A percentile compares a stretch with the other conserved stretches of the same genome.
These are phyloP conservation scores for Pachysandra terminalis DNA, from an alignment of 164 flowering plant genomes.

Conservation along the genomic window DNA sequence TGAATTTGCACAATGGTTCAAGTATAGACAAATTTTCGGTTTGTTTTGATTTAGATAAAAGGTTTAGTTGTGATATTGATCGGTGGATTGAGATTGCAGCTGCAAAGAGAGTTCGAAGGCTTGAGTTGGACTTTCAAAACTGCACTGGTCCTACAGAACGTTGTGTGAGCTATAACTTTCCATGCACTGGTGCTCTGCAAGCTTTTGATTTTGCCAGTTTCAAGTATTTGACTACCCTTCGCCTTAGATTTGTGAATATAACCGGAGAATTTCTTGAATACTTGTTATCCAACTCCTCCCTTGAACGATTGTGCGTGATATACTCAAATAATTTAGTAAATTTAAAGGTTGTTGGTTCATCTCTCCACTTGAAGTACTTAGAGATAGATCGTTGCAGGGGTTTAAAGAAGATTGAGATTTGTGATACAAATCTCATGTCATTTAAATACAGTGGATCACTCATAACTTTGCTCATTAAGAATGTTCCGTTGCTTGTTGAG, in stretches of 20 bases:
- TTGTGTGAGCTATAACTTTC: no score
- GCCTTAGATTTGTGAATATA: neutral
- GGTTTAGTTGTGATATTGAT: neutral
- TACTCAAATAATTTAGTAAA: neutral
- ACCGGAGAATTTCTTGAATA: neutral
- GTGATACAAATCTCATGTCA: neutral
- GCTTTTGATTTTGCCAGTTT: neutral
- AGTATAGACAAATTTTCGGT: neutral
- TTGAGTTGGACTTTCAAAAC: no score
- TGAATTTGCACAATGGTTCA: neutral
- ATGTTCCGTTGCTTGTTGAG: neutral
- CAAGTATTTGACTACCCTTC: neutral
- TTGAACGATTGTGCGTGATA: conserved; percentile 1
- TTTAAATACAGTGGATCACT: neutral
- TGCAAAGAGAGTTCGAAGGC: neutral
- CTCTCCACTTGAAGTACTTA: conserved; percentile 4
- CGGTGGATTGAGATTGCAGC: neutral
- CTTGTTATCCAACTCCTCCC: neutral
- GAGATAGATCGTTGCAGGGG: neutral
- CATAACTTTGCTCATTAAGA: neutral
- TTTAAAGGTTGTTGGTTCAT: conserved; percentile 11
- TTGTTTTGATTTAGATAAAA: neutral
- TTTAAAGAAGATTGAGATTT: neutral
- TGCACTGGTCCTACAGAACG: no score
- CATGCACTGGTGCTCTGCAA: neutral